A percentile compares a stretch with the other conserved stretches of the same genome.
Evolutionary conservation across 208 protist species (phyloP).

Genomic region (Vickermania ingenoplastis): DNA sequence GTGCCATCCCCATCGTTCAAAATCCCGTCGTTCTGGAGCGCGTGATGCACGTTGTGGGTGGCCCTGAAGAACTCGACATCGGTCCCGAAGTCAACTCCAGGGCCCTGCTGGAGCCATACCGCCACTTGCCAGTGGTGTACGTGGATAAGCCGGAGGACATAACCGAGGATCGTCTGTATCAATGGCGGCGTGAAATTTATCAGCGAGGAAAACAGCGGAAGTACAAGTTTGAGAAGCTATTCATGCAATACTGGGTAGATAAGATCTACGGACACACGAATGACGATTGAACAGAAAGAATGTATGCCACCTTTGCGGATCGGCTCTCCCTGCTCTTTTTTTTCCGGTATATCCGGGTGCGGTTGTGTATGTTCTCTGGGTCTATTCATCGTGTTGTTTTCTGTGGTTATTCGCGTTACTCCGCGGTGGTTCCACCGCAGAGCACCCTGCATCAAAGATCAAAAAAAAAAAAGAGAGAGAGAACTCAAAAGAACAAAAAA

Average conservation of each 20-base stretch:
- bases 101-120: not conserved
- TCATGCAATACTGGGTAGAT: not conserved
- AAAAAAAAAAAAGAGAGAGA: too few relatives aligned
- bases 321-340: too few relatives aligned
- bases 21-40: not conserved
- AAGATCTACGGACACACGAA: not conserved
- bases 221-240: not conserved
- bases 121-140: not conserved
- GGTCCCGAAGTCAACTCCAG: not conserved
- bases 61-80: not conserved
- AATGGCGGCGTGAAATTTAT: not conserved
- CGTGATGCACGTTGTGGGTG: not conserved
- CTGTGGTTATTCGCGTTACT: too few relatives aligned
- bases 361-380: too few relatives aligned
- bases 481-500: too few relatives aligned
- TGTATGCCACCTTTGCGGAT: too few relatives aligned
- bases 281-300: slow-evolving; percentile 1
- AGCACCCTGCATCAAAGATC: too few relatives aligned
- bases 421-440: too few relatives aligned
- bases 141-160: not conserved
- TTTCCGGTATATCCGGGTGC: too few relatives aligned
- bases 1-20: not conserved
- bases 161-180: not conserved
- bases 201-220: not conserved
- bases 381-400: too few relatives aligned